phyloP scores from a whole-genome alignment of 352 stramenopile species.

The Peronospora belbahrii region DNA sequence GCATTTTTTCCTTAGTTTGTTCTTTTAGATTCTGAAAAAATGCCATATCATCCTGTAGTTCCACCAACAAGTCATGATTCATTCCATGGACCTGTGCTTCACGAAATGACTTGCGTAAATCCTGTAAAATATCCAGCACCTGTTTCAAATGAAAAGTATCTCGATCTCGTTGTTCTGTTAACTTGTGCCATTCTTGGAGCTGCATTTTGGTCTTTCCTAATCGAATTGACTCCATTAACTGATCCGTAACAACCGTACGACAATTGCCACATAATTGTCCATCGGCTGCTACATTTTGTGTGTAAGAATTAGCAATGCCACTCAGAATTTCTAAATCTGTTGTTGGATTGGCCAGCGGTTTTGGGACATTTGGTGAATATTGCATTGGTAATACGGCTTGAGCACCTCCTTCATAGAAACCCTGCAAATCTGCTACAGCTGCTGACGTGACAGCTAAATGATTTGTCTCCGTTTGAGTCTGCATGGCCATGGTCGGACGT shows the following conservation, averaged over 20 bases:
- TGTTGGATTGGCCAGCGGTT: constrained; percentile 27
- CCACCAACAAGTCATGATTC: constrained; percentile 48
- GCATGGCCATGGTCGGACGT: constrained; percentile 23
- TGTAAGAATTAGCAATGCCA: constrained; percentile 80
- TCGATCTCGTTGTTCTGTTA: constrained; percentile 53
- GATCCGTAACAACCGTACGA: constrained; percentile 54
- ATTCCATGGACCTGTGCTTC: constrained; percentile 41
- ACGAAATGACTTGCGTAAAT: constrained; percentile 43
- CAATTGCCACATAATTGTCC: constrained; percentile 55
- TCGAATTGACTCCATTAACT: constrained; percentile 73
- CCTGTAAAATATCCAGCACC: constrained; percentile 39
- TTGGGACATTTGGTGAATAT: constrained; percentile 31
- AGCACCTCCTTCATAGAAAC: constrained; percentile 53
- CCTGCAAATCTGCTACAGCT: constrained; percentile 32
- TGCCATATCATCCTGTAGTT: constrained; percentile 62
- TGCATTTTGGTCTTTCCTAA: constrained; percentile 63
- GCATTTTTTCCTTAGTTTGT: constrained; percentile 61
- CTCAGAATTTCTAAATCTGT: constrained; percentile 77
- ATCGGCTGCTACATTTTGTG: constrained; percentile 38
- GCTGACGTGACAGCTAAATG: neutral
- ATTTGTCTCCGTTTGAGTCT: constrained; percentile 9
- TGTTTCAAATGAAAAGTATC: constrained; percentile 61
- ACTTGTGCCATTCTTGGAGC: constrained; percentile 42
- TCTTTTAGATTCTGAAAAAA: constrained; percentile 69
- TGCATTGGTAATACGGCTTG: constrained; percentile 51